These are phyloP conservation scores for Lophiotrema nucula DNA, from an alignment of 495 filamentous ascomycete genomes.

Conservation along the genomic window DNA sequence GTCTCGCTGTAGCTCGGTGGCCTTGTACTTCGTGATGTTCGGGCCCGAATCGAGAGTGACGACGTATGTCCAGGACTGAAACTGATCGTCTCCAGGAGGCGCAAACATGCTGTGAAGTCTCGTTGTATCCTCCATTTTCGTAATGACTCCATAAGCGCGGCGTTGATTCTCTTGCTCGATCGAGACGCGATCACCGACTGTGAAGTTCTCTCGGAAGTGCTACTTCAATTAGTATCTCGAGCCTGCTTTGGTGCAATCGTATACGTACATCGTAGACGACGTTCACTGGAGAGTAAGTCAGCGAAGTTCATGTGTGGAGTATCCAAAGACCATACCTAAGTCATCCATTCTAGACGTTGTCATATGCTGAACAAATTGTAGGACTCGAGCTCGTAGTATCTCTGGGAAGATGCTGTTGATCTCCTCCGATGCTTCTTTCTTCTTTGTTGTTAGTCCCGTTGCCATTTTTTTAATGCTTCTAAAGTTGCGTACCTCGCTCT, in stretches of 20 bases:
- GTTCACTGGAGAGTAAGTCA: constrained; percentile 56
- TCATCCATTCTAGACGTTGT: constrained; percentile 88
- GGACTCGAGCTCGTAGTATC: constrained; percentile 82
- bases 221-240: constrained; percentile 45
- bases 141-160: constrained; percentile 71
- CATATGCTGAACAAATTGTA: constrained; percentile 87
- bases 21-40: constrained; percentile 18
- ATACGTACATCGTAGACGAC: constrained; percentile 61
- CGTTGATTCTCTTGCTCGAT: constrained; percentile 69
- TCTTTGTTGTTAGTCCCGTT: too few species aligned
- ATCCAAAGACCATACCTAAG: constrained; percentile 58
- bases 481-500: constrained; percentile 90
- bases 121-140: constrained; percentile 51
- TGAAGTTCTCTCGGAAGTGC: constrained; percentile 92
- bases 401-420: constrained; percentile 91
- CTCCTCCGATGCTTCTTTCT: constrained; percentile 78
- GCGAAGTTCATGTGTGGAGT: neutral
- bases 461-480: too few species aligned
- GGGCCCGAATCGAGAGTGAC: constrained; percentile 20
- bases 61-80: constrained; percentile 22
- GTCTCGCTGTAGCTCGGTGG: constrained; percentile 64
- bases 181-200: constrained; percentile 83
- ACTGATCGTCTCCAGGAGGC: constrained; percentile 5
- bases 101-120: constrained; percentile 22
- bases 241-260: neutral